These are phyloP conservation scores for Rhizophagus clarus DNA, from an alignment of 192 early-diverging fungal genomes.

Conservation along the genomic window DNA sequence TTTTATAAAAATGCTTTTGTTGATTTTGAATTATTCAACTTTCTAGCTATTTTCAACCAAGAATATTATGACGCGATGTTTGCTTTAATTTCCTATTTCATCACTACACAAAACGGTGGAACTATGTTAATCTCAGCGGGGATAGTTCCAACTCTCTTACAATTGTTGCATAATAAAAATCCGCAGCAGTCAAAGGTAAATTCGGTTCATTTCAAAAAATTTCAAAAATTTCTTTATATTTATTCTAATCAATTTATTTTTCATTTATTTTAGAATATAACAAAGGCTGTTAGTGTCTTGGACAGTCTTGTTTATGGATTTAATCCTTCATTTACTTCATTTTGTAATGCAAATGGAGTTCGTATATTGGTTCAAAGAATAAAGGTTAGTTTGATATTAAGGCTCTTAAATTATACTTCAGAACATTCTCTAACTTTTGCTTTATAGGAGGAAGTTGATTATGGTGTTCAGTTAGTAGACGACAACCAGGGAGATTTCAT, in stretches of 20 bases:
- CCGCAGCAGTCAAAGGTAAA: slow-evolving; percentile 61
- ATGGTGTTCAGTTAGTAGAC: slow-evolving; percentile 43
- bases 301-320: slow-evolving; percentile 84
- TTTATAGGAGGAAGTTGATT: slow-evolving; percentile 56
- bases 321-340: slow-evolving; percentile 72
- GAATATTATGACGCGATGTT: slow-evolving; percentile 88
- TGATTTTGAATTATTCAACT: background rate
- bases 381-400: slow-evolving; percentile 47
- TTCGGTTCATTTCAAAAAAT: too few species aligned
- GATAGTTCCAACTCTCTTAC: slow-evolving; percentile 78
- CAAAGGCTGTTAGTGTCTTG: slow-evolving; percentile 76
- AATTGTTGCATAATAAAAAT: slow-evolving; percentile 68
- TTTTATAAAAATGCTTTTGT: background rate
- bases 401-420: background rate
- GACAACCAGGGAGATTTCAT: slow-evolving; percentile 39
- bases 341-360: slow-evolving; percentile 83
- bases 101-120: slow-evolving; percentile 79
- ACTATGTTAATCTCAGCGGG: slow-evolving; percentile 92
- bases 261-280: slow-evolving; percentile 49
- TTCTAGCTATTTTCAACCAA: slow-evolving; percentile 48
- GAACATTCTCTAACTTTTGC: background rate
- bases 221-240: background rate
- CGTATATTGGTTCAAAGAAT: slow-evolving; percentile 78
- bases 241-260: background rate
- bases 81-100: slow-evolving; percentile 73